These are phyloP conservation scores for Ogataea paraovalis DNA, from an alignment of 805 yeast species.

Conservation along the genomic window DNA sequence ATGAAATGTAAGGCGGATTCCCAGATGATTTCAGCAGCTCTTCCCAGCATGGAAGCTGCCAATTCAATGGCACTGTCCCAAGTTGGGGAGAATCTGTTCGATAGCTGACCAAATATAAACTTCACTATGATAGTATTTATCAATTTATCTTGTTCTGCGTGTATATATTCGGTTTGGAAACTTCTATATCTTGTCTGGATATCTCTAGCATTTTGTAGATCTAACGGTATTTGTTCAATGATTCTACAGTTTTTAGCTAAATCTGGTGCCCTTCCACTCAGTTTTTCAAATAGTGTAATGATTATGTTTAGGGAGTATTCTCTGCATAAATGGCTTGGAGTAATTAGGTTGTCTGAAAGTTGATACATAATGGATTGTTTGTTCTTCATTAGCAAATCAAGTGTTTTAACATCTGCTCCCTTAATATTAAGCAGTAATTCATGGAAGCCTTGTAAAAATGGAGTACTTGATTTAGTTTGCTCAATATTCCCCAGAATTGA, in stretches of 20 bases:
- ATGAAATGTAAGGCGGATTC: slow-evolving; percentile 38
- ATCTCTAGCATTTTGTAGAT: slow-evolving; percentile 69
- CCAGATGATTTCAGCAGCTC: slow-evolving; percentile 53
- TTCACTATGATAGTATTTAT: slow-evolving; percentile 36
- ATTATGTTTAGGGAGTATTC: slow-evolving; percentile 38
- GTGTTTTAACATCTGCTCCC: slow-evolving; percentile 1
- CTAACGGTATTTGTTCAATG: slow-evolving; percentile 71
- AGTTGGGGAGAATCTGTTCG: slow-evolving; percentile 76
- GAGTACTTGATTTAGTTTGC: slow-evolving; percentile 32
- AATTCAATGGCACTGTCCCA: slow-evolving; percentile 75
- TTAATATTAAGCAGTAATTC: slow-evolving; percentile 18
- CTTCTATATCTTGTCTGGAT: slow-evolving; percentile 64
- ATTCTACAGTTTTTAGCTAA: slow-evolving; percentile 40
- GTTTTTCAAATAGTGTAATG: slow-evolving; percentile 38
- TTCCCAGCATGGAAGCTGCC: slow-evolving; percentile 43
- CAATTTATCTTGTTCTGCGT: slow-evolving; percentile 21
- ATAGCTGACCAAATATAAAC: slow-evolving; percentile 64
- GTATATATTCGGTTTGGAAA: slow-evolving; percentile 42
- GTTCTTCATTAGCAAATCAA: slow-evolving; percentile 11
- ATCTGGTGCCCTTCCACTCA: slow-evolving; percentile 22
- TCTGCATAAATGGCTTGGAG: slow-evolving; percentile 51
- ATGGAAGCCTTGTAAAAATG: slow-evolving; percentile 35
- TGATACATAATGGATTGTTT: slow-evolving; percentile 18
- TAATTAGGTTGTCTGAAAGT: slow-evolving; percentile 35
- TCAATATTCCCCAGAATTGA: slow-evolving; percentile 22